A percentile compares a stretch with the other conserved stretches of the same genome.
These are phyloP conservation scores for Laetiporus sulphureus DNA, from an alignment of 1,284 basidiomycete genomes.

Conservation along the genomic window DNA sequence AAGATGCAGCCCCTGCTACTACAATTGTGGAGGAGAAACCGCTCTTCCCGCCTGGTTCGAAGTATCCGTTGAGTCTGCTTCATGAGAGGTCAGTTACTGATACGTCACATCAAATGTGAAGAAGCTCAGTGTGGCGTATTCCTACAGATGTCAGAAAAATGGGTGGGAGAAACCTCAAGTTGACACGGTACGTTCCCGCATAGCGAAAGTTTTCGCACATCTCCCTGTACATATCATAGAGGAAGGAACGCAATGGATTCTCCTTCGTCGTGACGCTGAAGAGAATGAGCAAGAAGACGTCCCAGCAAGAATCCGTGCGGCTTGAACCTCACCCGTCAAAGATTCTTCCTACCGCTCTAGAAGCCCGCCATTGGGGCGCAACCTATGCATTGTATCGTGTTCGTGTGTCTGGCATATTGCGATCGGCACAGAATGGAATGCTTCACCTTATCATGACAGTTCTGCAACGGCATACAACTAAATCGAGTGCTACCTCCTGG, in stretches of 20 bases:
- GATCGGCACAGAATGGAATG: not conserved
- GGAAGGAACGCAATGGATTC: conserved; percentile 37
- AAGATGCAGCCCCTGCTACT: conserved; percentile 14
- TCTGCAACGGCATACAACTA: conserved; percentile 75
- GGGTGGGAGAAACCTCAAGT: conserved; percentile 80
- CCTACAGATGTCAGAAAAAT: conserved; percentile 74
- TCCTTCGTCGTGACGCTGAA: conserved; percentile 60
- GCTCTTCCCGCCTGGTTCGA: conserved; percentile 77
- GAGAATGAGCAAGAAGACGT: conserved; percentile 63
- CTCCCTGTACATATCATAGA: conserved; percentile 33
- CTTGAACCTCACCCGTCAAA: conserved; percentile 69
- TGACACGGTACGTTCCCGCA: conserved; percentile 49
- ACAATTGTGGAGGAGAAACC: conserved; percentile 35
- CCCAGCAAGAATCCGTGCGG: conserved; percentile 62
- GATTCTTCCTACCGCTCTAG: conserved; percentile 51
- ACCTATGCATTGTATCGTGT: conserved; percentile 85
- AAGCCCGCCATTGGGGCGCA: conserved; percentile 85
- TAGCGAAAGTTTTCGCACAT: not conserved
- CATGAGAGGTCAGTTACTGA: conserved; percentile 79
- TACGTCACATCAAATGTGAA: too few species aligned
- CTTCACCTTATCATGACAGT: conserved; percentile 34
- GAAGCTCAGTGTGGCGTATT: too few species aligned
- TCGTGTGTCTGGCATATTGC: conserved; percentile 27
- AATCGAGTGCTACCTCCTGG: conserved; percentile 75
- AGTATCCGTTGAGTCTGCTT: conserved; percentile 70